A percentile compares a stretch with the other conserved stretches of the same genome.
These are phyloP conservation scores for Kwoniella dendrophila DNA, from an alignment of 768 basidiomycete species.

Conservation along the genomic window DNA sequence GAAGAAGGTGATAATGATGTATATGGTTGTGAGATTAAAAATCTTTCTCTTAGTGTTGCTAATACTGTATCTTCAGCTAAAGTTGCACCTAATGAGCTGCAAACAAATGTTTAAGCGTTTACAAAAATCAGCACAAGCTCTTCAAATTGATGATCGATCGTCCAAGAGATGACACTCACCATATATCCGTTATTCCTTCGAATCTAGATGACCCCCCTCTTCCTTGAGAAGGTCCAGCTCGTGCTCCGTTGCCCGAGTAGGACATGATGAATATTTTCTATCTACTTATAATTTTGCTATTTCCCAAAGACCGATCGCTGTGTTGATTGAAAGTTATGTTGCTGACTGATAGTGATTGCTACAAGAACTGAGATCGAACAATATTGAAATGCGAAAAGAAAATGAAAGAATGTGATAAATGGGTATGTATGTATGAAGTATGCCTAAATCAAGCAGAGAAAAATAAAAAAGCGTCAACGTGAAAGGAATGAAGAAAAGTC, in stretches of 20 bases:
- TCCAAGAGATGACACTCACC: conserved; percentile 23
- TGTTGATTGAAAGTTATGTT: too few relatives aligned
- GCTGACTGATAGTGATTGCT: neutral
- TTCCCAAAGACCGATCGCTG: too few relatives aligned
- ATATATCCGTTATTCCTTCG: conserved; percentile 39
- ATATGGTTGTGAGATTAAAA: conserved; percentile 52
- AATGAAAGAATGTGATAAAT: conserved; percentile 2
- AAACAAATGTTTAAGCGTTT: too few relatives aligned
- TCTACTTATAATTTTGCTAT: too few relatives aligned
- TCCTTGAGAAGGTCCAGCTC: conserved; percentile 15
- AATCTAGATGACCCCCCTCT: conserved; percentile 31
- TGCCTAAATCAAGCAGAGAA: neutral
- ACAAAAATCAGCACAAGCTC: neutral
- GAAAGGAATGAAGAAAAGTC: neutral
- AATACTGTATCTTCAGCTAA: conserved; percentile 54
- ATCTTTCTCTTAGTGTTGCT: conserved; percentile 55
- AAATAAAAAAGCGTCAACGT: neutral
- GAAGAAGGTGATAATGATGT: conserved; percentile 60
- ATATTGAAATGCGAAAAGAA: neutral
- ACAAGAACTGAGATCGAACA: neutral
- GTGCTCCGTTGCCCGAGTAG: neutral
- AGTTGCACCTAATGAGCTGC: conserved; percentile 23
- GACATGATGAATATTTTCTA: neutral
- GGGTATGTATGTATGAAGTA: neutral
- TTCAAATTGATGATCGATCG: neutral